A percentile compares a stretch with the other conserved stretches of the same genome.
phyloP scores from a whole-genome alignment of 208 protist genomes.

The Endotrypanum monterogeii region DNA sequence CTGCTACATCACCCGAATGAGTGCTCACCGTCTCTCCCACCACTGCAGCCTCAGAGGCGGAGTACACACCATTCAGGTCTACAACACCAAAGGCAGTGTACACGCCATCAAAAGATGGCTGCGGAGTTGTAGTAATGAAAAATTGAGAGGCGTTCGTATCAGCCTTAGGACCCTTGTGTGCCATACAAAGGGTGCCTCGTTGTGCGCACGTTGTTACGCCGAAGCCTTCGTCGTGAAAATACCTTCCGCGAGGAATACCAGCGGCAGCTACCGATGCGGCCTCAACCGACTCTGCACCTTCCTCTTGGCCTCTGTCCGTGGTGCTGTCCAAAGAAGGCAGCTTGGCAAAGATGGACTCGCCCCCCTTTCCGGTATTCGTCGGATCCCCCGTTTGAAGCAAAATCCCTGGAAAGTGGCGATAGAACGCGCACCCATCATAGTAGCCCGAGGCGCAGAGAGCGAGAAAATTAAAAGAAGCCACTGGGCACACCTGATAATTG shows the following conservation, averaged over 20 bases:
- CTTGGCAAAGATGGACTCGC: slow-evolving; percentile 91
- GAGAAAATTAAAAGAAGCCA: slow-evolving; percentile 97
- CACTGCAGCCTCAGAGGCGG: not conserved
- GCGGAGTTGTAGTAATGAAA: slow-evolving; percentile 74
- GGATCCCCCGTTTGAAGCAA: slow-evolving; percentile 94
- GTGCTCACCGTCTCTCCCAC: slow-evolving; percentile 6
- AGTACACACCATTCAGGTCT: slow-evolving; percentile 42
- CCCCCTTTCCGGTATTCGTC: slow-evolving; percentile 94
- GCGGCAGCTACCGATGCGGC: slow-evolving; percentile 8
- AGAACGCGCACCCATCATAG: slow-evolving; percentile 95
- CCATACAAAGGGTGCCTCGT: slow-evolving; percentile 95
- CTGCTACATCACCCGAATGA: not conserved
- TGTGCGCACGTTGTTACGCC: slow-evolving; percentile 84
- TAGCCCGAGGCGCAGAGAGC: slow-evolving; percentile 92
- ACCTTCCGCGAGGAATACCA: slow-evolving; percentile 29
- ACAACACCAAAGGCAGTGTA: slow-evolving; percentile 97
- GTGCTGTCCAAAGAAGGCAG: not conserved
- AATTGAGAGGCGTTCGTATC: slow-evolving; percentile 93
- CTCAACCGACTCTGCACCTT: not conserved
- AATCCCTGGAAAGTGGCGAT: slow-evolving; percentile 92
- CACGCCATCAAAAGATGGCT: slow-evolving; percentile 75
- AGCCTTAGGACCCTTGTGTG: slow-evolving; percentile 88
- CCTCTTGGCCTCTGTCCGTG: not conserved
- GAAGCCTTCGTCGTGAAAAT: slow-evolving; percentile 90
- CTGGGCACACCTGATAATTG: slow-evolving; percentile 73